phyloP scores from a whole-genome alignment of 2,329 filamentous ascomycete genomes.

The Neonectria neomacrospora region DNA sequence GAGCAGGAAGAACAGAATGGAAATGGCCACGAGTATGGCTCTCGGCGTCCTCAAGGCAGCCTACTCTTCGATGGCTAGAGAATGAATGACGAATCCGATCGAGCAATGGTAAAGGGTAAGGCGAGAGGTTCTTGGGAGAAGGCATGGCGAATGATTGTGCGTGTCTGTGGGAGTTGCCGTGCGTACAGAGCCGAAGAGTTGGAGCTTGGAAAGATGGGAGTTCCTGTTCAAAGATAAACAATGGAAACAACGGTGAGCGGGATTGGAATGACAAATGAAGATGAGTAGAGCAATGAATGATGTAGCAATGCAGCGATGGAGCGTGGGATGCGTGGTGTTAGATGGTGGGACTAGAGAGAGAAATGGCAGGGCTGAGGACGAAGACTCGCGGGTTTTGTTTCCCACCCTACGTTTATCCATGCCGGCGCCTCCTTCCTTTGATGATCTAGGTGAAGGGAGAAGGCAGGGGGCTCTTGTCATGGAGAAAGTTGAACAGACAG shows the following conservation, averaged over 20 bases:
- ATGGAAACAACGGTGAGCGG: background rate
- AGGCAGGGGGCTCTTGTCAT: background rate
- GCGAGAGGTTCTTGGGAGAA: background rate
- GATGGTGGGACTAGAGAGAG: constrained; percentile 1
- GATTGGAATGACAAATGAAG: background rate
- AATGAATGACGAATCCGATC: background rate
- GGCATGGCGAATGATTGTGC: background rate
- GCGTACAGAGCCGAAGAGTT: background rate
- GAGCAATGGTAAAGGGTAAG: background rate
- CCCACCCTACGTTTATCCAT: background rate
- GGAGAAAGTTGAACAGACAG: background rate
- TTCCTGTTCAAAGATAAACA: background rate
- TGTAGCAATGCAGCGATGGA: constrained; percentile 3
- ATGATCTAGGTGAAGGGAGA: background rate
- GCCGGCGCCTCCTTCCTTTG: background rate
- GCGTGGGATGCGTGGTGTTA: background rate
- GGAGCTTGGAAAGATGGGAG: background rate
- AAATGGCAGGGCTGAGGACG: background rate
- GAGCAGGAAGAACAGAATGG: background rate
- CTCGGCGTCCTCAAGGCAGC: background rate
- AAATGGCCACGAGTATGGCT: background rate
- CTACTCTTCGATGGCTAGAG: background rate
- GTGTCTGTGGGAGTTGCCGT: background rate
- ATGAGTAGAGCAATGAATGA: constrained; percentile 7
- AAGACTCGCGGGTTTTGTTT: constrained; percentile 2